phyloP scores from a whole-genome alignment of 768 basidiomycete species.

The Termitomyces sp. region DNA sequence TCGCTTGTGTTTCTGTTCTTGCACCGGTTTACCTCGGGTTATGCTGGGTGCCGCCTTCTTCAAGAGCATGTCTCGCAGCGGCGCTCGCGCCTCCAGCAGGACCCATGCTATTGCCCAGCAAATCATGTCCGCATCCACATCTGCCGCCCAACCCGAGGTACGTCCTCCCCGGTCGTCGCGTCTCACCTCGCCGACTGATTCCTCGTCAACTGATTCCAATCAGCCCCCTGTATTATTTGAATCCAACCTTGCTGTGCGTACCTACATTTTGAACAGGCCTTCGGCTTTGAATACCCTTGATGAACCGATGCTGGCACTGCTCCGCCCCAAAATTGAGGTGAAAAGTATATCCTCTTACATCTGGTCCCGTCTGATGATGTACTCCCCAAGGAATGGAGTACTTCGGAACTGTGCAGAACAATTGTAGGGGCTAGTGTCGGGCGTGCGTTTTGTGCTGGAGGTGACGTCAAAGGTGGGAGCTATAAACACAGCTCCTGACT shows the following conservation, averaged over 20 bases:
- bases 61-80: slow-evolving; percentile 40
- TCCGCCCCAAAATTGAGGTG: slow-evolving; percentile 78
- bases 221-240: slow-evolving; percentile 65
- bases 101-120: slow-evolving; percentile 45
- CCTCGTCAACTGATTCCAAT: slow-evolving; percentile 11
- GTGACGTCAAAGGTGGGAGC: slow-evolving; percentile 83
- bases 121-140: slow-evolving; percentile 38
- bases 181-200: slow-evolving; percentile 8
- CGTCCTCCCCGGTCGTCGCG: slow-evolving; percentile 12
- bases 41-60: slow-evolving; percentile 22
- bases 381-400: slow-evolving; percentile 65
- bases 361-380: slow-evolving; percentile 9
- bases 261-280: slow-evolving; percentile 78
- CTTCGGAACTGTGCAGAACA: slow-evolving; percentile 64
- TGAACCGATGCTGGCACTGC: slow-evolving; percentile 66
- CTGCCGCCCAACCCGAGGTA: slow-evolving; percentile 32
- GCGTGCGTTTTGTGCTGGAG: slow-evolving; percentile 89
- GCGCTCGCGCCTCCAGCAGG: slow-evolving; percentile 34
- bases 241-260: slow-evolving; percentile 58
- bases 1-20: background rate
- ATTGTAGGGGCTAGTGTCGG: slow-evolving; percentile 72
- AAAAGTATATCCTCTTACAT: slow-evolving; percentile 12
- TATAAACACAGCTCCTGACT: background rate
- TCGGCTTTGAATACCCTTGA: slow-evolving; percentile 81
- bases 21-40: slow-evolving; percentile 5